Evolutionary conservation across 495 filamentous ascomycete genomes (phyloP).

Genomic region (Gamarada debralockiae): DNA sequence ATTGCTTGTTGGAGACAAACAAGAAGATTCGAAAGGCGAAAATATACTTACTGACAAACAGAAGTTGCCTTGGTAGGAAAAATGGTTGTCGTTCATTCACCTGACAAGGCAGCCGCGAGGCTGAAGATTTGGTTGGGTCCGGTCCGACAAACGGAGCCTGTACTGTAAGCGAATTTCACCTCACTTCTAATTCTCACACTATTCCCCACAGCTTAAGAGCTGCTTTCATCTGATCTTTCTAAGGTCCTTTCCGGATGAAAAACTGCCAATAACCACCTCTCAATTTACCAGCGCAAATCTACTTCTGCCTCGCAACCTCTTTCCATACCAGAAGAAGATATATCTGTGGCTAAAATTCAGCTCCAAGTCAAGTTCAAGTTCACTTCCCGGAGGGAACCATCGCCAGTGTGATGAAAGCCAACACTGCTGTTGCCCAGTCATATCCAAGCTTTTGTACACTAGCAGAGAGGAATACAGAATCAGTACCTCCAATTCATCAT

Average conservation of each 20-base stretch:
- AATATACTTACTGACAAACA: neutral
- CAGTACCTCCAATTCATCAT: neutral
- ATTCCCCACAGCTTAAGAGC: no score
- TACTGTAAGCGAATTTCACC: no score
- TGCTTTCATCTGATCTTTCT: no score
- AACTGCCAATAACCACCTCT: no score
- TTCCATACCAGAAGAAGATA: conserved; percentile 2
- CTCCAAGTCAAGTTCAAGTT: conserved; percentile 7
- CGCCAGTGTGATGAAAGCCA: conserved; percentile 38
- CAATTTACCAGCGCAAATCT: no score
- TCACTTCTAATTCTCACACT: no score
- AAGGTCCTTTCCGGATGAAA: no score
- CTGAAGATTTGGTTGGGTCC: no score
- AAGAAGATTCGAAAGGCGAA: neutral
- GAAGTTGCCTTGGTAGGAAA: neutral
- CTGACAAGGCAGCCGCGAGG: neutral
- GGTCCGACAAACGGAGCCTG: no score
- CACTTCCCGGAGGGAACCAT: conserved; percentile 35
- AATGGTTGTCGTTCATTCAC: neutral
- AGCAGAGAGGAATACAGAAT: no score
- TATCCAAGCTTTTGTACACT: conserved; percentile 41
- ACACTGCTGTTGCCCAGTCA: conserved; percentile 42
- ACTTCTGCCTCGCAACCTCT: neutral
- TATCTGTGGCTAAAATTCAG: neutral
- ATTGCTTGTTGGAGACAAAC: neutral